Conservation (phyloP, 495 filamentous ascomycete species). For the Bryoglossum gracile region DNA sequence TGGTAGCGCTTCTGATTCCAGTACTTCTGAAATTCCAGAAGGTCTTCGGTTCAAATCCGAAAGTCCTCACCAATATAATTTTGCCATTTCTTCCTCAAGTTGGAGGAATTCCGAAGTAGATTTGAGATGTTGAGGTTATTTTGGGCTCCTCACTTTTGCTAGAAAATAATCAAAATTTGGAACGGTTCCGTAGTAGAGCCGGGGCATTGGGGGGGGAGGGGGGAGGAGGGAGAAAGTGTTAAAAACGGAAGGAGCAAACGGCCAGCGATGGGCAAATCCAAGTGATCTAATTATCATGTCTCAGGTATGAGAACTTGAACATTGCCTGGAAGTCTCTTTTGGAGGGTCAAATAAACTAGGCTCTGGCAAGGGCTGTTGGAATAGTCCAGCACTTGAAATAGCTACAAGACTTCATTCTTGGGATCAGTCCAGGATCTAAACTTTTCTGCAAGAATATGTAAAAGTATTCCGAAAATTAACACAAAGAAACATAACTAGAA, state of each 20-base stretch:
- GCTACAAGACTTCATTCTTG: too few relatives aligned
- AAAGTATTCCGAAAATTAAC: too few relatives aligned
- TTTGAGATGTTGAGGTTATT: too few relatives aligned
- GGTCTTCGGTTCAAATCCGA: neutral
- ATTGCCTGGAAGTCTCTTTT: neutral
- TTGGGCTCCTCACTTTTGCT: too few relatives aligned
- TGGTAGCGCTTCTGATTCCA: neutral
- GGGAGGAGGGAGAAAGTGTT: neutral
- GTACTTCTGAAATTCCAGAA: neutral
- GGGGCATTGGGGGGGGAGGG: neutral
- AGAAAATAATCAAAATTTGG: too few relatives aligned
- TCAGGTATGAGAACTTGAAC: neutral
- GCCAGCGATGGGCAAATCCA: too few relatives aligned
- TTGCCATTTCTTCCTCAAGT: neutral
- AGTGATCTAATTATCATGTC: too few relatives aligned
- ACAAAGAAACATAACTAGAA: neutral
- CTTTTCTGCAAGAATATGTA: neutral
- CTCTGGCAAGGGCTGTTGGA: too few relatives aligned
- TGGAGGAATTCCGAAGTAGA: too few relatives aligned
- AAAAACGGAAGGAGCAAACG: neutral
- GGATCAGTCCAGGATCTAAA: neutral
- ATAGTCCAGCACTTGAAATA: too few relatives aligned
- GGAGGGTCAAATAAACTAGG: too few relatives aligned
- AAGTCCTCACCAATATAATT: neutral
- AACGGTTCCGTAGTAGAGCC: too few relatives aligned